Evolutionary conservation across 2,329 filamentous ascomycete genomes (phyloP).

Genomic region (Fonsecaea nubica): DNA sequence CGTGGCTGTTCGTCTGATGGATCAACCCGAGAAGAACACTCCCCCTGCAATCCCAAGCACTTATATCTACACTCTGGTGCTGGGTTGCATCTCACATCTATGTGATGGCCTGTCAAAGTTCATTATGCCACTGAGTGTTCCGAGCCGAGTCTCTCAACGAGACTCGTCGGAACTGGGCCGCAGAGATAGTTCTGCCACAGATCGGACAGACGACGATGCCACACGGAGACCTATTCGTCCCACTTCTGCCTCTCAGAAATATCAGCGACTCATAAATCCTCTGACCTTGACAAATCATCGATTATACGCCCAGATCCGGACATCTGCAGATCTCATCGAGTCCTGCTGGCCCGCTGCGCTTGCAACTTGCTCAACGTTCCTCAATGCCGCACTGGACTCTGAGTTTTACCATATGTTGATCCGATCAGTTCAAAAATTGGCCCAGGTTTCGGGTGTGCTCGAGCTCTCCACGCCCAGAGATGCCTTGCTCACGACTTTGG

Average conservation of each 20-base stretch:
- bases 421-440: conserved; percentile 90
- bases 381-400: conserved; percentile 88
- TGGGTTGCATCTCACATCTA: conserved; percentile 86
- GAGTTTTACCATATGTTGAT: conserved; percentile 94
- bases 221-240: conserved; percentile 18
- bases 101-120: conserved; percentile 94
- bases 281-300: conserved; percentile 76
- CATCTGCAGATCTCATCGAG: conserved; percentile 82
- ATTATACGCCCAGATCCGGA: conserved; percentile 72
- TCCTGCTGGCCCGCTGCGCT: conserved; percentile 95
- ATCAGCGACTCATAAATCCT: conserved; percentile 83
- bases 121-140: conserved; percentile 86
- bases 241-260: conserved; percentile 54
- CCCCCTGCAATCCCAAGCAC: conserved; percentile 84
- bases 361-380: conserved; percentile 91
- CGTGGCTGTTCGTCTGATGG: conserved; percentile 84
- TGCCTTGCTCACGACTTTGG: conserved; percentile 90
- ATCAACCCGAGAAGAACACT: conserved; percentile 91
- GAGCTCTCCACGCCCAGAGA: conserved; percentile 85
- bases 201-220: conserved; percentile 28
- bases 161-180: conserved; percentile 31
- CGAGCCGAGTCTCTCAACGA: conserved; percentile 58
- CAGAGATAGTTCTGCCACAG: conserved; percentile 39
- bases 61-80: conserved; percentile 86
- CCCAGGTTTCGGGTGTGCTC: conserved; percentile 89